Evolutionary conservation across 1,284 basidiomycete species (phyloP).

Genomic region (Sanghuangporus weigelae): DNA sequence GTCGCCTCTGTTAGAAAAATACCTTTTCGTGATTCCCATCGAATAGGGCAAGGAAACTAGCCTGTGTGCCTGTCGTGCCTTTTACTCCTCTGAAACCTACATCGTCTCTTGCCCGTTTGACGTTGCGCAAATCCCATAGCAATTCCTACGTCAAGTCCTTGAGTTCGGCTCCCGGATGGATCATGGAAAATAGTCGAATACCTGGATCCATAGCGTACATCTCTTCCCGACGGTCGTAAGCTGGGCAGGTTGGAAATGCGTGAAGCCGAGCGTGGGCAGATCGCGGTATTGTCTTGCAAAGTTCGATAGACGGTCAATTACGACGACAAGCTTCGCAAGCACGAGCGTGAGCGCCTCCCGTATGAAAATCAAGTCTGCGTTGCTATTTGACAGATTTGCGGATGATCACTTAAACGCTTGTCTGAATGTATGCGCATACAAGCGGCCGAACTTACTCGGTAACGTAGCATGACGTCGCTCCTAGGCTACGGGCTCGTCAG

Average conservation of each 20-base stretch:
- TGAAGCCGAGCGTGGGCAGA: constrained; percentile 92
- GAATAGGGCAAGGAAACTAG: constrained; percentile 91
- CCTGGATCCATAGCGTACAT: constrained; percentile 96
- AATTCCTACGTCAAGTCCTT: constrained; percentile 61
- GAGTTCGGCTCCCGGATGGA: too few species aligned
- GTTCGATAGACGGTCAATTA: constrained; percentile 82
- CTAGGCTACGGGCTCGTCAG: constrained; percentile 51
- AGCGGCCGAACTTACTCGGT: constrained; percentile 69
- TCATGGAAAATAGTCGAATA: too few species aligned
- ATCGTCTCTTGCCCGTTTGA: constrained; percentile 88
- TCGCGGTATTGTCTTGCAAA: constrained; percentile 76
- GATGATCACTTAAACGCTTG: background rate
- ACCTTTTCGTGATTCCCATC: constrained; percentile 94
- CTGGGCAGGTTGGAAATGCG: constrained; percentile 99
- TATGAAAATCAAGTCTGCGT: constrained; percentile 96
- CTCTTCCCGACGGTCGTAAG: constrained; percentile 99
- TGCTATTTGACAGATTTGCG: constrained; percentile 42
- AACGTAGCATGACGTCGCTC: constrained; percentile 98
- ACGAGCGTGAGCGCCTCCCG: constrained; percentile 84
- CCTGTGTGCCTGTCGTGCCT: constrained; percentile 98
- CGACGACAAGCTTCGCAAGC: constrained; percentile 80
- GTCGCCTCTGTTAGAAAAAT: background rate
- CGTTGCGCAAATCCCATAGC: constrained; percentile 94
- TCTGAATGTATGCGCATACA: background rate
- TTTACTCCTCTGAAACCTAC: constrained; percentile 98